phyloP scores from a whole-genome alignment of 129 eudicot species.

The Pulicaria dysenterica region DNA sequence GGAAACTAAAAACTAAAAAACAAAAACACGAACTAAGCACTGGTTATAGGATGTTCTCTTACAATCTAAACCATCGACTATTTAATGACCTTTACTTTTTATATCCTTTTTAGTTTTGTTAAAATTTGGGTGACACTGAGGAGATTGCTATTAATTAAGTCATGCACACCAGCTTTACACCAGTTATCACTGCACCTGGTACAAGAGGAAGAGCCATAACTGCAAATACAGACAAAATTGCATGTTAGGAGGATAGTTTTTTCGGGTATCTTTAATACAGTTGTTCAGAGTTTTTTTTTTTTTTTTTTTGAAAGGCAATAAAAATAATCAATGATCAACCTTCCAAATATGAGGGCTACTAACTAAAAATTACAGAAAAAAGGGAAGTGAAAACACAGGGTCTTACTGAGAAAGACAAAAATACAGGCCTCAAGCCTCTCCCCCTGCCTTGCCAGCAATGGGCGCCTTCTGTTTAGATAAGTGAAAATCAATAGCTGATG shows the following conservation, averaged over 20 bases:
- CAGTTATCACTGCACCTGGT: conserved; percentile 34
- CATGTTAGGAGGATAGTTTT: conserved; percentile 13
- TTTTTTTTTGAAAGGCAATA: no score
- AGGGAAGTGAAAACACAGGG: not conserved
- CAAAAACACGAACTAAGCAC: conserved; percentile 17
- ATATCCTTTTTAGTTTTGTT: conserved; percentile 11
- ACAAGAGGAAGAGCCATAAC: conserved; percentile 32
- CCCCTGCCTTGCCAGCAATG: conserved; percentile 57
- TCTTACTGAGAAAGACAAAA: conserved; percentile 37
- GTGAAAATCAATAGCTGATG: not conserved
- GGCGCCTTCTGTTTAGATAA: conserved; percentile 49
- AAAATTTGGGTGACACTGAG: conserved; percentile 16
- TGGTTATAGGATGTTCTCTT: conserved; percentile 22
- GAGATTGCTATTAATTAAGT: conserved; percentile 43
- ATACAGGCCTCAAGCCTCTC: conserved; percentile 45
- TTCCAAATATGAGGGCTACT: conserved; percentile 27
- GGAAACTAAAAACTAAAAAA: not conserved
- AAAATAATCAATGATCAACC: conserved; percentile 14
- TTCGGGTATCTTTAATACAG: conserved; percentile 21
- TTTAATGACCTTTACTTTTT: not conserved
- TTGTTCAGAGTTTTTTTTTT: conserved; percentile 16
- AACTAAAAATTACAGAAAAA: conserved; percentile 2
- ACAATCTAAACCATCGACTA: conserved; percentile 20
- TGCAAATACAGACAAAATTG: conserved; percentile 23
- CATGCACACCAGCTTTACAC: conserved; percentile 29